Base-by-base conservation (phyloP, 2,329 filamentous ascomycete genomes). In the Fusarium succisae region DNA sequence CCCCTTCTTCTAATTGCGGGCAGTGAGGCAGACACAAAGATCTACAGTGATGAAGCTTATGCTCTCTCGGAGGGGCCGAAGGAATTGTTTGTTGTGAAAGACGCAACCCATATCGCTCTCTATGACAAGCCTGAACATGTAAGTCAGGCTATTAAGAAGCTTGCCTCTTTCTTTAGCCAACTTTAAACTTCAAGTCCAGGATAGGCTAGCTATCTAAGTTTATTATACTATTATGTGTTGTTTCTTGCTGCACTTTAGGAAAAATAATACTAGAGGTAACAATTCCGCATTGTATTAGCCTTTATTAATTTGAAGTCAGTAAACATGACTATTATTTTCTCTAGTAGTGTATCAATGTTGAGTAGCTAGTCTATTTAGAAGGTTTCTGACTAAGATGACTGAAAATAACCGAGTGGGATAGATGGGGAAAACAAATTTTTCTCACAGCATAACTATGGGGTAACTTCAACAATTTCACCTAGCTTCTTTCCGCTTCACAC, bases 401-500 rank as follows among this genome's bases (percentile, higher is more conserved):
- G 5, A 11, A 24, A 7, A 44, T n/a, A 11, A 24, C n/a, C 41
- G 41, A 24, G n/a, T 43, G 41, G 41, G 22, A n/a, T 43, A 15
- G 15, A 44, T 24, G 14, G 32, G 14, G 14, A 35, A 35, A 17
- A 9, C 4, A 15, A 15, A 4, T 5, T 12, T 24, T 44, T 24
- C n/a, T 44, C n/a, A 10, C 22, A 15, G 12, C 20, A 3, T 35
- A 35, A 35, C 32, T 39, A 22, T 22, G 22, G 9, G 8, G 15
- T 11, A 43, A 10, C 17, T 17, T 17, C n/a, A 9, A 43, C 41
- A 15, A 11, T 43, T 17, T 17, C 41, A 24, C 41, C 6, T 3
- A 24, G 4, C 8, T 14, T 8, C 1, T 0, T 17, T 12, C 8
- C n/a, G 3, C 22, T 24, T 17, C 10, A 24, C 0, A 44, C 3